Percentiles rank a stretch among this genome's conserved stretches.
These are phyloP conservation scores for Starmera pachycereana DNA, from an alignment of 805 yeast species.

Conservation along the genomic window DNA sequence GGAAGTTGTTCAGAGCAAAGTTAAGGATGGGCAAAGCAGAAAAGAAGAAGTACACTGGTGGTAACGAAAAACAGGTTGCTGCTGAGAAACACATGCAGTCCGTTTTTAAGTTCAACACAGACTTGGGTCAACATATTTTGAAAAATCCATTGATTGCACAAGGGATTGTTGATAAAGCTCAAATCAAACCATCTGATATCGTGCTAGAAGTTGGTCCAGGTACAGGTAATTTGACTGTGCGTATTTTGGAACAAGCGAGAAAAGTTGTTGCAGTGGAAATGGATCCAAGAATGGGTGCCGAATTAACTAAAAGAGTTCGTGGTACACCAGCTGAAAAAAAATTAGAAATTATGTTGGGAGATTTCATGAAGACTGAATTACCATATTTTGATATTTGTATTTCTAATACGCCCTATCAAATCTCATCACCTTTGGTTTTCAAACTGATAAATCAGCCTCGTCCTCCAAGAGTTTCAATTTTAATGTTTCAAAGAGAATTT, in stretches of 20 bases:
- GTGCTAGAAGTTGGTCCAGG: constrained; percentile 98
- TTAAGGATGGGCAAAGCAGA: constrained; percentile 48
- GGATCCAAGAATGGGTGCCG: constrained; percentile 99
- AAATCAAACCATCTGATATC: constrained; percentile 81
- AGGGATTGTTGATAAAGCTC: constrained; percentile 96
- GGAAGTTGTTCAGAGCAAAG: too few species aligned
- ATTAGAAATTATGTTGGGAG: constrained; percentile 86
- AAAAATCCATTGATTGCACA: constrained; percentile 96
- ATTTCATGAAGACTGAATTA: constrained; percentile 88
- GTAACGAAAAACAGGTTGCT: constrained; percentile 48
- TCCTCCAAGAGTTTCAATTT: constrained; percentile 90
- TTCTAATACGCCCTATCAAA: constrained; percentile 95
- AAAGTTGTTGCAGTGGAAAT: constrained; percentile 95
- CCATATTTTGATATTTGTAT: constrained; percentile 95
- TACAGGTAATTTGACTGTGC: constrained; percentile 93
- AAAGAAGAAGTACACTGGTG: constrained; percentile 42
- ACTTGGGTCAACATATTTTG: constrained; percentile 92
- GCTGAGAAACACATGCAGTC: constrained; percentile 65
- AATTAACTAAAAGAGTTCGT: constrained; percentile 91
- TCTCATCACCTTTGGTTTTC: constrained; percentile 93
- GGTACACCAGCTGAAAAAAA: constrained; percentile 93
- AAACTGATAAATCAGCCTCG: constrained; percentile 81
- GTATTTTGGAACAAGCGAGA: constrained; percentile 84
- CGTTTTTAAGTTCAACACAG: constrained; percentile 95
- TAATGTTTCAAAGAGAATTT: constrained; percentile 97